These are phyloP conservation scores for Leucosporidium yakuticum DNA, from an alignment of 768 basidiomycete genomes.

Conservation along the genomic window DNA sequence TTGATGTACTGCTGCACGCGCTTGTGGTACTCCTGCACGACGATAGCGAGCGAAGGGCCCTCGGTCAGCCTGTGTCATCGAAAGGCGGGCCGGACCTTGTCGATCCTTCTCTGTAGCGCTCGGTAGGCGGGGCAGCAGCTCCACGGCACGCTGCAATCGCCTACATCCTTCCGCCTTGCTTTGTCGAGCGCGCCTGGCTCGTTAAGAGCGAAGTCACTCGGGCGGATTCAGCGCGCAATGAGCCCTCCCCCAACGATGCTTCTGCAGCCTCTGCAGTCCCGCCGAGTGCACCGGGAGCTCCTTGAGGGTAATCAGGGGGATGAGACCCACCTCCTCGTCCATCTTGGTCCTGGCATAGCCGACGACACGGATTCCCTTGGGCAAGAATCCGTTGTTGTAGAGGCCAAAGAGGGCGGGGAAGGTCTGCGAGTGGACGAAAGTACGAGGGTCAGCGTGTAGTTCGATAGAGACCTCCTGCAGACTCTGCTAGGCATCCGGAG, in stretches of 20 bases:
- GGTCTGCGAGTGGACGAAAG: conserved; percentile 53
- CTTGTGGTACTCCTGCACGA: conserved; percentile 64
- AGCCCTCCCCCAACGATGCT: too few relatives aligned
- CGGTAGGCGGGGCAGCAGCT: not conserved
- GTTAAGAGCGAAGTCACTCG: too few relatives aligned
- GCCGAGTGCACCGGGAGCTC: too few relatives aligned
- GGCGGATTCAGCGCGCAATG: too few relatives aligned
- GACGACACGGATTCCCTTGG: conserved; percentile 77
- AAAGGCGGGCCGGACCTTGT: not conserved
- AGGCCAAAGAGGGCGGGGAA: conserved; percentile 91
- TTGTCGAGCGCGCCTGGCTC: too few relatives aligned
- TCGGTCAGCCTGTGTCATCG: conserved; percentile 9
- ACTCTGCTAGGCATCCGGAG: not conserved
- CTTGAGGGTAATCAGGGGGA: too few relatives aligned
- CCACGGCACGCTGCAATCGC: not conserved
- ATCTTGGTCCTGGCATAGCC: conserved; percentile 97
- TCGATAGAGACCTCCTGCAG: not conserved
- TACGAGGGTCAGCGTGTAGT: not conserved
- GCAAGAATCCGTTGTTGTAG: conserved; percentile 71
- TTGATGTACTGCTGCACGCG: conserved; percentile 83
- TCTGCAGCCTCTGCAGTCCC: too few relatives aligned
- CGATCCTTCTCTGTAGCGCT: too few relatives aligned
- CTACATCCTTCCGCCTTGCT: too few relatives aligned
- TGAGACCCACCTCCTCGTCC: conserved; percentile 51
- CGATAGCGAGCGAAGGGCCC: not conserved